Percentiles rank a stretch among this genome's conserved stretches.
Evolutionary conservation across 2,329 filamentous ascomycete species (phyloP).

Genomic region (Davidsoniella neocaledoniae): DNA sequence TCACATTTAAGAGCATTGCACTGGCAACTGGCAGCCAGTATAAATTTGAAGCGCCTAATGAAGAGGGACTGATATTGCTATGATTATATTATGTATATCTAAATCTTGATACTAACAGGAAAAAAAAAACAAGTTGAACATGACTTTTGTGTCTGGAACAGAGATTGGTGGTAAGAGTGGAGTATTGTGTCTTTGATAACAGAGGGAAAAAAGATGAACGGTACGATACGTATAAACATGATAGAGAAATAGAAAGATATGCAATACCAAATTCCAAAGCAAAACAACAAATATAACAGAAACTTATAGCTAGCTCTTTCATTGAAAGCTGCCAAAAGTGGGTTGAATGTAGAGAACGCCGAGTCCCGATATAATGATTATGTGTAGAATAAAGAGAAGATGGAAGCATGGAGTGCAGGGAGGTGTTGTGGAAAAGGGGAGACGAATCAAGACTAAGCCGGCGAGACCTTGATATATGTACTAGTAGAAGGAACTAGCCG

Average conservation of each 20-base stretch:
- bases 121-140: neutral
- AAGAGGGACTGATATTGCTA: no score
- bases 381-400: neutral
- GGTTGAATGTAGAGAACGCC: no score
- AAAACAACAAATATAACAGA: neutral
- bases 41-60: no score
- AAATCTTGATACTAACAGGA: neutral
- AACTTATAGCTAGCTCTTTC: neutral
- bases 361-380: neutral
- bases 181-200: no score
- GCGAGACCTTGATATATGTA: no score
- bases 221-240: neutral
- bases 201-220: neutral
- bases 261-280: neutral
- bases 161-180: no score
- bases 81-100: no score
- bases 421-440: neutral
- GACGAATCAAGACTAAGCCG: no score
- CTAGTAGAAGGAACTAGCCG: neutral
- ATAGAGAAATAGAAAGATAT: neutral
- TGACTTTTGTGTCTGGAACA: neutral
- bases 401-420: neutral
- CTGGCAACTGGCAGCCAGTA: no score
- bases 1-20: no score
- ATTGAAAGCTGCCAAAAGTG: no score